A percentile compares a stretch with the other conserved stretches of the same genome.
Conservation (phyloP, 495 filamentous ascomycete genomes). For the Talaromyces proteolyticus region DNA sequence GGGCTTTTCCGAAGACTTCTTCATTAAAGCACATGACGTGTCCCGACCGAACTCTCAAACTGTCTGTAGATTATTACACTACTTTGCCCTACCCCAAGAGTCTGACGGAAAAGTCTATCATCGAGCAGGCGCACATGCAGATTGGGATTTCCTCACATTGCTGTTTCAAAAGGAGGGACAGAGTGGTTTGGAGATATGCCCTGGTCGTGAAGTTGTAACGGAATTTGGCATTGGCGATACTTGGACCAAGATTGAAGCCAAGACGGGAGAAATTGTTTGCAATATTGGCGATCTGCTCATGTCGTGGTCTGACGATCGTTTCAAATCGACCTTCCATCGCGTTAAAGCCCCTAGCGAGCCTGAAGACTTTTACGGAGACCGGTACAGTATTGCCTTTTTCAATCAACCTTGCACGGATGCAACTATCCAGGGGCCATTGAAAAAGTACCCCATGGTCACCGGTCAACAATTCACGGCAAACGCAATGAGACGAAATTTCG, state of each 20-base stretch:
- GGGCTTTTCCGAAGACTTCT: conserved; percentile 50
- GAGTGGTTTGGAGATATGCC: conserved; percentile 60
- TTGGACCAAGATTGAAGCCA: conserved; percentile 57
- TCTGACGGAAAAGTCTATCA: conserved; percentile 43
- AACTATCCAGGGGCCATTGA: conserved; percentile 52
- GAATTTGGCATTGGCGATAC: conserved; percentile 52
- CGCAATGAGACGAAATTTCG: conserved; percentile 56
- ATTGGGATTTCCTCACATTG: conserved; percentile 58
- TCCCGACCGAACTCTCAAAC: conserved; percentile 43
- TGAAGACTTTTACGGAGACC: conserved; percentile 49
- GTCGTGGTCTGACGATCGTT: conserved; percentile 64
- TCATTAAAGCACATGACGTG: conserved; percentile 49
- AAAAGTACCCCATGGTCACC: conserved; percentile 56
- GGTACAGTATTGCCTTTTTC: conserved; percentile 63
- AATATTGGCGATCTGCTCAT: conserved; percentile 67
- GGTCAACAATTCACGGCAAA: conserved; percentile 50
- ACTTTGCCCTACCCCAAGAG: conserved; percentile 38
- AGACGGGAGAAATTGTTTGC: conserved; percentile 54
- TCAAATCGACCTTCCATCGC: conserved; percentile 60
- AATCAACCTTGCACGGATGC: conserved; percentile 58
- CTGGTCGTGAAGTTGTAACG: conserved; percentile 55
- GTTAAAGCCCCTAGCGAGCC: conserved; percentile 50
- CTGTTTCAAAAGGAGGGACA: conserved; percentile 61
- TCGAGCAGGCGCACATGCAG: conserved; percentile 59
- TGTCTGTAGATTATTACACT: conserved; percentile 54